phyloP scores from a whole-genome alignment of 2,329 filamentous ascomycete genomes.

The Helotiales sp. region DNA sequence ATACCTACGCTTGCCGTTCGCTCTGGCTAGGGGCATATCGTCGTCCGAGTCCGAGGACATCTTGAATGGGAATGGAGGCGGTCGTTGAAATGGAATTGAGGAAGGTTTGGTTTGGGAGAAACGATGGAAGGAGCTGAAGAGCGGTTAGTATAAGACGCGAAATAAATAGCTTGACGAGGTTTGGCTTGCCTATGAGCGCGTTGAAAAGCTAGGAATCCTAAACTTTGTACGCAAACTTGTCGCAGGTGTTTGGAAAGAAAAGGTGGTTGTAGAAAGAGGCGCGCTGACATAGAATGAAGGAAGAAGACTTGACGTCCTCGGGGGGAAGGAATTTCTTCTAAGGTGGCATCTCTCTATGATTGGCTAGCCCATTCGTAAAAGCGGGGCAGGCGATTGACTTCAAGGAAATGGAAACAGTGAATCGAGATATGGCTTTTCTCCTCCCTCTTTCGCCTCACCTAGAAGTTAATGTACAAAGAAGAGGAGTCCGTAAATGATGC shows the following conservation, averaged over 20 bases:
- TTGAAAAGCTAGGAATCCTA: conserved; percentile 21
- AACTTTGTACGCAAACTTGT: conserved; percentile 19
- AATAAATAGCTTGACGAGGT: conserved; percentile 26
- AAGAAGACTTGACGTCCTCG: conserved; percentile 6
- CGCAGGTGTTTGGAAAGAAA: conserved; percentile 38
- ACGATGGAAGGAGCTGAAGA: conserved; percentile 38
- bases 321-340: conserved; percentile 7
- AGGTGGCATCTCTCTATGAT: conserved; percentile 19
- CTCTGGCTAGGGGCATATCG: conserved; percentile 75
- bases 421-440: too few relatives aligned
- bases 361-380: not conserved
- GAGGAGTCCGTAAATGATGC: too few relatives aligned
- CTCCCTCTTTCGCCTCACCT: not conserved
- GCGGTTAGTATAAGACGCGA: conserved; percentile 41
- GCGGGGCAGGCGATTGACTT: not conserved
- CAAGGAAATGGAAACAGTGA: too few relatives aligned
- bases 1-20: conserved; percentile 24
- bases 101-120: conserved; percentile 29
- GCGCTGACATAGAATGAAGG: conserved; percentile 34
- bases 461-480: too few relatives aligned
- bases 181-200: conserved; percentile 41
- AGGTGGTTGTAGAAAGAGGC: conserved; percentile 31
- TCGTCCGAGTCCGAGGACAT: conserved; percentile 74
- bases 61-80: conserved; percentile 37
- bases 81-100: conserved; percentile 30